Percentiles rank a stretch among this genome's conserved stretches.
These are phyloP conservation scores for Cinnamomum chago DNA, from an alignment of 164 flowering plant species.

Conservation along the genomic window DNA sequence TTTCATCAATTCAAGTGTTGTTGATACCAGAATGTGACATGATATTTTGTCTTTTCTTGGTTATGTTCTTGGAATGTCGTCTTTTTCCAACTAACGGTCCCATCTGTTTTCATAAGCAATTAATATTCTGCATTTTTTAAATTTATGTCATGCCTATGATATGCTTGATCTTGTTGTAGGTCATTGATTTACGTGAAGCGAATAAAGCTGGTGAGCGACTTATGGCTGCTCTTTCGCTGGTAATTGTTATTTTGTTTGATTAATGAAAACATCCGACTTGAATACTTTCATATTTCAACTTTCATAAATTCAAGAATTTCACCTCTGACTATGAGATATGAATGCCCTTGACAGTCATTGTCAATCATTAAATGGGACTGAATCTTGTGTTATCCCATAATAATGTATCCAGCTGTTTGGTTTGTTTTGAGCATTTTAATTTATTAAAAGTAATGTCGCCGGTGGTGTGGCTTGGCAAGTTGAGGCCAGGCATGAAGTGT, in stretches of 20 bases:
- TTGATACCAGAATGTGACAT: background rate
- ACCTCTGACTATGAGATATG: too few species aligned
- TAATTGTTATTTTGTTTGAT: slow-evolving; percentile 21
- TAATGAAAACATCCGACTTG: background rate
- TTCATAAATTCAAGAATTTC: too few species aligned
- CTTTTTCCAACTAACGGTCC: background rate
- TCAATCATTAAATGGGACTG: too few species aligned
- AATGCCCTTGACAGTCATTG: too few species aligned
- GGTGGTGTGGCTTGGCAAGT: too few species aligned
- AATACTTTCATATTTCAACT: too few species aligned
- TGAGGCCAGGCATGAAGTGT: too few species aligned
- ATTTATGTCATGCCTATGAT: background rate
- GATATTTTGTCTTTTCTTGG: background rate
- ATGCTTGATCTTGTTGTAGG: slow-evolving; percentile 28
- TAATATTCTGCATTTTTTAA: background rate
- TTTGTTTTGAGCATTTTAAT: too few species aligned
- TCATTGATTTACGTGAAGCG: slow-evolving; percentile 74
- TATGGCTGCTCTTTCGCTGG: slow-evolving; percentile 75
- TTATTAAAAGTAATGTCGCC: too few species aligned
- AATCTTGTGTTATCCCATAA: too few species aligned
- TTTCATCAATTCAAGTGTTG: background rate
- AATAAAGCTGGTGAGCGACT: slow-evolving; percentile 71
- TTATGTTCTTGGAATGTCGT: background rate
- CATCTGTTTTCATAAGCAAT: background rate
- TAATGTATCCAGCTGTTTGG: too few species aligned